Base-by-base conservation (phyloP, 371 early-diverging fungal genomes). In the Agmasoma carcini region DNA sequence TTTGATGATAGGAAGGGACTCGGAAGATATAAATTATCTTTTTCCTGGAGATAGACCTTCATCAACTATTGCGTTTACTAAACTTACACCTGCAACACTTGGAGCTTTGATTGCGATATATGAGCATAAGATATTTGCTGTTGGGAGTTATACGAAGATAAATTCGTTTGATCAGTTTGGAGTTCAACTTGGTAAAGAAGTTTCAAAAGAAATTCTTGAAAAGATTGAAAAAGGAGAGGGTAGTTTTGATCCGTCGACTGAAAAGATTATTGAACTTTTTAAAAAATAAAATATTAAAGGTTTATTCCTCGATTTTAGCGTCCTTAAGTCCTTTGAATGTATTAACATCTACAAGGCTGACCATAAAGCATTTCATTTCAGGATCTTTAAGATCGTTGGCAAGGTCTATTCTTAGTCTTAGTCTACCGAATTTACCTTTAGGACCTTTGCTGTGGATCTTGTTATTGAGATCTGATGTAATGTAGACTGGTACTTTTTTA, bases 51-150 rank as follows among this genome's bases (percentile, higher is more conserved):
- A 94, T 81, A 80, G 81, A 62, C 97, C 97, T 25, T 89, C 91
- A 59, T 90, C 90, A 78, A 85, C 86, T 48, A 81, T 96, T 69
- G 59, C 88, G 69, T 85, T 88, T 79, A 81, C 87, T 63, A 82
- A 83, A 72, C 73, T 90, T 59, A 85, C 84, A 17, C 93, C 97
- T n/a, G 80, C 80, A 31, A 84, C 84, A 2, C 79, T 96, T 14
- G 97, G 97, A 44, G 79, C 83, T 4, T 73, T 96, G 59, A 83
- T 96, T 71, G 88, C 93, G 38, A 69, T 90, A 74, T 94, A 96
- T 68, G 97, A 96, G 78, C 97, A 96, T 81, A 96, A 96, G 82
- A 93, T 96, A 72, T 94, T 92, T 73, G 84, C 87, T 20, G 93
- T 91, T 77, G 95, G 97, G 52, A 80, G 84, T 43, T 83, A 90